Conservation (phyloP, 192 early-diverging fungal genomes). For the Coemansia sp. region DNA sequence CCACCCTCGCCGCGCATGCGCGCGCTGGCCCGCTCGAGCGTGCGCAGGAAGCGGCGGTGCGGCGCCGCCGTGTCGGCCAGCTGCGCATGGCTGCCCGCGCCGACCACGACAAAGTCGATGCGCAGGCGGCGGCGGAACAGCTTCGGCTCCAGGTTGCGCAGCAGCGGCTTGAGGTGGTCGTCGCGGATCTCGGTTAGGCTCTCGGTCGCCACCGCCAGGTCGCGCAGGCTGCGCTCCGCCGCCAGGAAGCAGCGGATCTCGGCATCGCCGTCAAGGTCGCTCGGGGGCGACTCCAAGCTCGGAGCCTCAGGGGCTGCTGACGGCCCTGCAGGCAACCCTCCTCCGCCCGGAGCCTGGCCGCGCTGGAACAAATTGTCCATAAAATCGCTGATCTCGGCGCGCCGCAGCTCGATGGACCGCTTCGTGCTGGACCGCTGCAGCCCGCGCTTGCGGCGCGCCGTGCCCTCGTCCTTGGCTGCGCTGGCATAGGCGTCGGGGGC, state of each 20-base stretch:
- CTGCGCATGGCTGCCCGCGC: slow-evolving; percentile 16
- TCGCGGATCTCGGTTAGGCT: slow-evolving; percentile 56
- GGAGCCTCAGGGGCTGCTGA: too few relatives aligned
- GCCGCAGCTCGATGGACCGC: slow-evolving; percentile 53
- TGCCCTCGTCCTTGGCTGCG: neutral
- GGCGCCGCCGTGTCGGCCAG: slow-evolving; percentile 38
- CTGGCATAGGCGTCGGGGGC: slow-evolving; percentile 11
- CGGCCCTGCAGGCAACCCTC: too few relatives aligned
- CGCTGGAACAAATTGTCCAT: slow-evolving; percentile 45
- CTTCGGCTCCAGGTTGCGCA: slow-evolving; percentile 55
- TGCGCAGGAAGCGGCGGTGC: slow-evolving; percentile 50
- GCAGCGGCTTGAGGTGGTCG: slow-evolving; percentile 55
- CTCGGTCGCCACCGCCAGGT: slow-evolving; percentile 53
- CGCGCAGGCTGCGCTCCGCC: slow-evolving; percentile 26
- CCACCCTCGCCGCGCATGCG: slow-evolving; percentile 41
- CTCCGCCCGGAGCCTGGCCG: too few relatives aligned
- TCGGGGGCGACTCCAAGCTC: too few relatives aligned
- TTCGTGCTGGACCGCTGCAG: slow-evolving; percentile 47
- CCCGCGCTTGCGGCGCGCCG: slow-evolving; percentile 21
- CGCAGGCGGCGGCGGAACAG: slow-evolving; percentile 54
- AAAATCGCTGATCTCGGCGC: slow-evolving; percentile 50
- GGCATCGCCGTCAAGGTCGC: neutral
- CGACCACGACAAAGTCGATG: slow-evolving; percentile 54
- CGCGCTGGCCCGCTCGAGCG: slow-evolving; percentile 44
- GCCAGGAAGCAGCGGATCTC: slow-evolving; percentile 30